phyloP scores from a whole-genome alignment of 306 rosid species.

The Biancaea sappan region DNA sequence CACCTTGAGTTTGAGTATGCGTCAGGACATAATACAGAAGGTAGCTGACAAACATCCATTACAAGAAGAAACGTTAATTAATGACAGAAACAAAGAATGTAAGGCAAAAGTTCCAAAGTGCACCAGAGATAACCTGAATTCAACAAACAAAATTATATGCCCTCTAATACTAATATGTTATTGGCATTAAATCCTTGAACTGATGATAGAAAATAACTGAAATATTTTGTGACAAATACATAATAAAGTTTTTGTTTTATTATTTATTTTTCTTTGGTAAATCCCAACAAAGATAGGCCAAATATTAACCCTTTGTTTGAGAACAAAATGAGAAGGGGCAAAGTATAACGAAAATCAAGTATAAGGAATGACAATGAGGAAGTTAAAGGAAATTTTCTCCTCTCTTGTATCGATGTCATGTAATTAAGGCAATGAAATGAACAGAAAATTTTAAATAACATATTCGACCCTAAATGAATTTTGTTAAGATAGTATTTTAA shows the following conservation, averaged over 20 bases:
- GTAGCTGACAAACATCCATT: constrained; percentile 60
- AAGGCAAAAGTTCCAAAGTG: constrained; percentile 24
- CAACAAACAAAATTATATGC: not conserved
- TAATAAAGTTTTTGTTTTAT: constrained; percentile 18
- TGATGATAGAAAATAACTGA: constrained; percentile 1
- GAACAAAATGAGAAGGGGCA: not conserved
- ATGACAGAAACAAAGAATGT: constrained; percentile 30
- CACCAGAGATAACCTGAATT: not conserved
- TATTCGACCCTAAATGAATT: not conserved
- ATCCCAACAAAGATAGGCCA: constrained; percentile 18
- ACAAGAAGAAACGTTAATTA: constrained; percentile 38
- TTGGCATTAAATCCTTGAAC: not conserved
- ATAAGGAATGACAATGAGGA: not conserved
- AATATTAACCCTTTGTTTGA: not conserved
- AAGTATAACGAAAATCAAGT: not conserved
- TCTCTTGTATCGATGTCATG: not conserved
- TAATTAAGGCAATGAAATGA: not conserved
- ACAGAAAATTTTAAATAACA: not conserved
- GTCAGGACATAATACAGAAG: constrained; percentile 78
- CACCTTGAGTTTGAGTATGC: constrained; percentile 59
- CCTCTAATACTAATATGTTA: not conserved
- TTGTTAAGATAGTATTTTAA: not conserved
- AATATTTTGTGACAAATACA: constrained; percentile 7
- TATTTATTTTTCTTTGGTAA: not conserved
- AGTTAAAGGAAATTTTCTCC: not conserved